Evolutionary conservation across 2,329 filamentous ascomycete species (phyloP).

Genomic region (Colletotrichum viniferum): DNA sequence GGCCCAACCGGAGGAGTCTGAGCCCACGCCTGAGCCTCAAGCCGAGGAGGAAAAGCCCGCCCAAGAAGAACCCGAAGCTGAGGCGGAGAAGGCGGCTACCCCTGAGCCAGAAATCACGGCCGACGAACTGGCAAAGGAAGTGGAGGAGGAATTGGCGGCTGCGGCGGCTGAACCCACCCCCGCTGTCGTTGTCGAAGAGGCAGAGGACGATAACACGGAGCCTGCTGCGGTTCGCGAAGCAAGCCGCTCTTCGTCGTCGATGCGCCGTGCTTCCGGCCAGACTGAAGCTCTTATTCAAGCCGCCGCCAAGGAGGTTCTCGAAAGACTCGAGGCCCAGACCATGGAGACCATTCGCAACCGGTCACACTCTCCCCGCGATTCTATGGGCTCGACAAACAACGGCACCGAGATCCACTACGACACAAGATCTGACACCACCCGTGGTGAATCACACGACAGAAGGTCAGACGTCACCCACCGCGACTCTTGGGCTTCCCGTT

Average conservation of each 20-base stretch:
- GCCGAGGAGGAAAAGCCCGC: not conserved
- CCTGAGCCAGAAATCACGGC: not conserved
- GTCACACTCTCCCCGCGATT: constrained; percentile 2
- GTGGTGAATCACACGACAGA: constrained; percentile 2
- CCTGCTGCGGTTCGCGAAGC: not conserved
- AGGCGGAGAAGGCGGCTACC: not conserved
- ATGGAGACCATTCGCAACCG: constrained; percentile 27
- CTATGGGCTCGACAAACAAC: constrained; percentile 28
- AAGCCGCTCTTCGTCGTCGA: constrained; percentile 22
- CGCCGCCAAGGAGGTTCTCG: constrained; percentile 55
- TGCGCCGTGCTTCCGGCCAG: constrained; percentile 44
- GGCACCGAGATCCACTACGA: constrained; percentile 31
- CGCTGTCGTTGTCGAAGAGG: not conserved
- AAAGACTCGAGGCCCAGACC: constrained; percentile 46
- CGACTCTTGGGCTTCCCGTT: not conserved
- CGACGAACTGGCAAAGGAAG: not conserved
- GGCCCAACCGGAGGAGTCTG: not conserved
- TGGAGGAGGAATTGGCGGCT: not conserved
- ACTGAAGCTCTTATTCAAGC: constrained; percentile 59
- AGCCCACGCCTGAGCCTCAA: not conserved
- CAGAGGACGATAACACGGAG: not conserved
- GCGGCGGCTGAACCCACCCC: not conserved
- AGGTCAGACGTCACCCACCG: constrained; percentile 9
- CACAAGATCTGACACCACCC: constrained; percentile 26
- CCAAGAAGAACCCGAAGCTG: not conserved